Evolutionary conservation across 2,329 filamentous ascomycete species (phyloP).

Genomic region (Aspergillus sp.): DNA sequence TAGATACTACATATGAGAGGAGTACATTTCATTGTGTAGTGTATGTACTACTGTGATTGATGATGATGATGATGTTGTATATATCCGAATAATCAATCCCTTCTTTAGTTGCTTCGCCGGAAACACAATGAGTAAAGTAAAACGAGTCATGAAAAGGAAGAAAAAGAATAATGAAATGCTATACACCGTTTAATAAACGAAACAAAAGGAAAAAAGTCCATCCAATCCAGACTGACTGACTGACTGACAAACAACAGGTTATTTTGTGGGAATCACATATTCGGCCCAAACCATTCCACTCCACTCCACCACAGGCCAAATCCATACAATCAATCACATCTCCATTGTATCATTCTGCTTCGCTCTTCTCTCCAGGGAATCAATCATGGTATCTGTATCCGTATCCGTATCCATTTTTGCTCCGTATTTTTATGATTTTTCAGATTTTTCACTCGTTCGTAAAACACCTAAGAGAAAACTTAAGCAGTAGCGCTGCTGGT

Average conservation of each 20-base stretch:
- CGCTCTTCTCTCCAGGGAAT: background rate
- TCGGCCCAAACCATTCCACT: background rate
- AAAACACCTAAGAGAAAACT: conserved; percentile 16
- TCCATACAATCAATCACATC: background rate
- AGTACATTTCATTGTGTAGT: no score
- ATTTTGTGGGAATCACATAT: background rate
- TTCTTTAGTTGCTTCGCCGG: conserved; percentile 1
- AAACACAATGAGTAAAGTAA: background rate
- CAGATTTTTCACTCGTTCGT: conserved; percentile 13
- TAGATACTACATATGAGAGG: no score
- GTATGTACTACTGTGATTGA: background rate
- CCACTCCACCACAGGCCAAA: background rate
- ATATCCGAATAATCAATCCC: background rate
- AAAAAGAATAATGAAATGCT: background rate
- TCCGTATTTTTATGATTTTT: conserved; percentile 11
- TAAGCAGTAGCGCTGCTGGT: conserved; percentile 33
- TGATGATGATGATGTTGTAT: background rate
- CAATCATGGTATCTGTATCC: conserved; percentile 5
- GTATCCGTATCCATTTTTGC: background rate
- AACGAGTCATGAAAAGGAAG: background rate
- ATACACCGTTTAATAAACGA: background rate
- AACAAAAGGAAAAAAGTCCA: background rate
- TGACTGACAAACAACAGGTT: no score
- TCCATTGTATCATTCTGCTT: conserved; percentile 1
- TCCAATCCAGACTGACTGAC: no score